Evolutionary conservation across 352 stramenopile genomes (phyloP).

Genomic region (Phytophthora parvispora): DNA sequence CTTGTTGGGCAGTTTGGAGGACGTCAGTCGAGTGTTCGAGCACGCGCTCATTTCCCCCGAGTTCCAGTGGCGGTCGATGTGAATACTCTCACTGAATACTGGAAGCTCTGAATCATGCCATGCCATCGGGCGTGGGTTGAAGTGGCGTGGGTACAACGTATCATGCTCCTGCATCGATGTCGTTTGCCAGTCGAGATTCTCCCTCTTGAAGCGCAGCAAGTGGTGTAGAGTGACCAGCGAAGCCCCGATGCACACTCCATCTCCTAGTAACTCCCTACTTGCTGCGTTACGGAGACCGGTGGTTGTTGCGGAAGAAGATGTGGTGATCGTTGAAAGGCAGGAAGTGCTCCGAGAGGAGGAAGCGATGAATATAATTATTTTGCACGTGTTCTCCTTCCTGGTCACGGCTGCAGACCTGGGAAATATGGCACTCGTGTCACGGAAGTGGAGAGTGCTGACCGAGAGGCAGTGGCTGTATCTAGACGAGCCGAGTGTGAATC

Average conservation of each 20-base stretch:
- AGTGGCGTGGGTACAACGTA: not conserved
- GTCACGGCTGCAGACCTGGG: constrained; percentile 78
- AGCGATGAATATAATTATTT: too few species aligned
- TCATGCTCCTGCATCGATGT: too few species aligned
- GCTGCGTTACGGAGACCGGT: not conserved
- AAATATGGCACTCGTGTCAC: constrained; percentile 81
- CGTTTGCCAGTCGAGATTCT: not conserved
- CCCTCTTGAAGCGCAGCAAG: not conserved
- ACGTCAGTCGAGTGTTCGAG: constrained; percentile 4
- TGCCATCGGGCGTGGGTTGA: not conserved
- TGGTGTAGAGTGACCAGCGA: not conserved
- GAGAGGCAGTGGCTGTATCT: constrained; percentile 80
- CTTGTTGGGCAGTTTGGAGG: not conserved
- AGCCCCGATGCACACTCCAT: not conserved
- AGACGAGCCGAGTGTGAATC: constrained; percentile 67
- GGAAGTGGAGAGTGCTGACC: constrained; percentile 84
- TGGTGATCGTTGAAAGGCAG: not conserved
- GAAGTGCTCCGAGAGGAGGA: too few species aligned
- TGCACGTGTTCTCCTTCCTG: constrained; percentile 90
- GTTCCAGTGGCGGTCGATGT: not conserved
- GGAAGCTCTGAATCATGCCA: too few species aligned
- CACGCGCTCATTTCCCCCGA: not conserved
- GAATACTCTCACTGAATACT: too few species aligned
- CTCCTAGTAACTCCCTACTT: not conserved
- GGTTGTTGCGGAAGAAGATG: not conserved